Percentiles rank a stretch among this genome's conserved stretches.
Evolutionary conservation across 352 stramenopile species (phyloP).

Genomic region (Globisporangium megalacanthum): DNA sequence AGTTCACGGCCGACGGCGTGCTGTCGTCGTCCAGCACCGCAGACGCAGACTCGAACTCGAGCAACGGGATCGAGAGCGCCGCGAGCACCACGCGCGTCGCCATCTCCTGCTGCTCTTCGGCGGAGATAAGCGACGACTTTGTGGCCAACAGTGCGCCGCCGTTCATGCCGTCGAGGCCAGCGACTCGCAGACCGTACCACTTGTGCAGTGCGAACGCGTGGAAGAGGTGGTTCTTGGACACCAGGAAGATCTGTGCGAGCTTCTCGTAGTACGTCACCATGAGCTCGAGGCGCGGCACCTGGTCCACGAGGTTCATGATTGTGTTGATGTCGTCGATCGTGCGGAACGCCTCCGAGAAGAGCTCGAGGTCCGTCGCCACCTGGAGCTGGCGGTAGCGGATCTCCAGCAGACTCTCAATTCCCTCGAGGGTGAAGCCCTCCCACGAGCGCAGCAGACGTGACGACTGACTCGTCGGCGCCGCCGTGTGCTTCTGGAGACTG

Average conservation of each 20-base stretch:
- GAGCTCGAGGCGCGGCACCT: constrained; percentile 91
- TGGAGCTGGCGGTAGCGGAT: constrained; percentile 97
- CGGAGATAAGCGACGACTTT: constrained; percentile 45
- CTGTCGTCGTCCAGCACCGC: constrained; percentile 54
- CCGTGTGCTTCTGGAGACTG: constrained; percentile 91
- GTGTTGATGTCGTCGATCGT: constrained; percentile 99
- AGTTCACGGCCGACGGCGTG: constrained; percentile 41
- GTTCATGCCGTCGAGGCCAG: constrained; percentile 68
- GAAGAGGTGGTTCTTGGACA: constrained; percentile 96
- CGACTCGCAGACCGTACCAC: constrained; percentile 91
- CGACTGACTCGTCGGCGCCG: constrained; percentile 63
- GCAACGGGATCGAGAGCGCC: constrained; percentile 90
- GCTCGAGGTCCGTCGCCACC: constrained; percentile 91
- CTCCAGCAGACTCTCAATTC: constrained; percentile 94
- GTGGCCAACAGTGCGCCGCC: constrained; percentile 29
- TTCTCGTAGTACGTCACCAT: constrained; percentile 98
- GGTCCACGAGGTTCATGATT: constrained; percentile 90
- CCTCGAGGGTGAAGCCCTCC: constrained; percentile 95
- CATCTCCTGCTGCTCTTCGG: constrained; percentile 79
- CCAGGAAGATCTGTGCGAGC: constrained; percentile 96
- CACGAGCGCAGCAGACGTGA: constrained; percentile 90
- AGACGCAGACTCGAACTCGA: constrained; percentile 56
- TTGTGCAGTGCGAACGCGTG: constrained; percentile 97
- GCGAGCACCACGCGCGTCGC: constrained; percentile 91
- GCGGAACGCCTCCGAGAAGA: constrained; percentile 97